Conservation (phyloP, 164 flowering plant species). For the Vitis amurensis region DNA sequence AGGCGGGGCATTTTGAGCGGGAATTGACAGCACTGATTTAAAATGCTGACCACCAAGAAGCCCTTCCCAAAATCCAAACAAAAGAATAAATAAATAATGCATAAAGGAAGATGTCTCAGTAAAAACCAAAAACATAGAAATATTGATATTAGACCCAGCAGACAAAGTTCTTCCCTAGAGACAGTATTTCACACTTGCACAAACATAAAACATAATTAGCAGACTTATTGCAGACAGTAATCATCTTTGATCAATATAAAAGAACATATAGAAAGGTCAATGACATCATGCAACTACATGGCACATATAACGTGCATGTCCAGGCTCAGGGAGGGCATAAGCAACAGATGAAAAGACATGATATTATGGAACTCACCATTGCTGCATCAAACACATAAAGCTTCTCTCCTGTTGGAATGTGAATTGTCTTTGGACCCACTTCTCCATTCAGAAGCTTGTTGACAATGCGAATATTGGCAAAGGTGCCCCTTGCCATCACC, state of each 20-base stretch:
- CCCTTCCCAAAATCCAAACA: no score
- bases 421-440: conserved; percentile 70
- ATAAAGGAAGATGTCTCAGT: no score
- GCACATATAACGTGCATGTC: no score
- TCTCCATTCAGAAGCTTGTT: conserved; percentile 74
- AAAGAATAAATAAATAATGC: background rate
- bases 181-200: no score
- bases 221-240: background rate
- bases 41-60: background rate
- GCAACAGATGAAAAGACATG: background rate
- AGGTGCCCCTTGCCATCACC: conserved; percentile 76
- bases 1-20: background rate
- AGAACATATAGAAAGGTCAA: background rate
- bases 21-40: background rate
- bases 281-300: no score
- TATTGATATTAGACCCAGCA: no score
- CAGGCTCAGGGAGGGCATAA: background rate
- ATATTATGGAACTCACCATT: conserved; percentile 31
- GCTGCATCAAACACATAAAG: conserved; percentile 70
- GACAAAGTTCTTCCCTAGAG: no score
- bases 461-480: conserved; percentile 72
- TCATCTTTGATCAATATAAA: background rate
- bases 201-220: no score
- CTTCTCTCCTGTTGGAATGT: conserved; percentile 74
- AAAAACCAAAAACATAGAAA: no score